Evolutionary conservation across 768 basidiomycete genomes (phyloP), one percentile per base, ranked within the genome.

Genomic region (Pulveroboletus frians): DNA sequence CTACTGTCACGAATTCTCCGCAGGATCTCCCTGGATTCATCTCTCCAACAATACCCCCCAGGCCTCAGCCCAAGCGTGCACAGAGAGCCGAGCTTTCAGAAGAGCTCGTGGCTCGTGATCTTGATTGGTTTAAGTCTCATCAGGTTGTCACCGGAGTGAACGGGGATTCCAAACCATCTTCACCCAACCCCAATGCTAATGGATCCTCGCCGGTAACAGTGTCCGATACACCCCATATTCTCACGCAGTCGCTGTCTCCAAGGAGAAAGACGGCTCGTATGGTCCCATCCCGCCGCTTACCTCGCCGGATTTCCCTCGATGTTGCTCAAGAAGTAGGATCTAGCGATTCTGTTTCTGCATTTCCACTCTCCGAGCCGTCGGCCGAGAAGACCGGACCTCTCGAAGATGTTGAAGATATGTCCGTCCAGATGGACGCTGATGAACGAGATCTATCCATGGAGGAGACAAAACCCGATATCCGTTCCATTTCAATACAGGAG

Each of bases 21-120:
- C 46, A 46, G 3, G 36, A 39, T 21, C 39, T n/a, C 3, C 15
- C 29, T 6, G 47, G 26, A 49, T 39, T 17, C 7, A 13, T 26
- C 15, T 36, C 55, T 2, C 9, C 53, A 9, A 14, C 48, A 6
- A 30, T 46, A 29, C 11, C 44, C 7, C 26, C 43, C 13, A 67
- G 55, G 18, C 67, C 59, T 34, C 61, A 67, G 3, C 66, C 67
- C 11, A 67, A 56, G 39, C 65, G 66, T 21, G 27, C 32, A 27
- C 53, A 55, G 32, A 55, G 43, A 50, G 47, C 55, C 4, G 59
- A 62, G 18, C 51, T 68, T 27, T 29, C 57, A 7, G 59, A 62
- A 15, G 54, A 53, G 9, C 51, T 69, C 13, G 38, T 58, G 30
- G 58, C 64, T 13, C 66, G 65, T 32, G 66, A 67, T 35, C 53